A percentile compares a stretch with the other conserved stretches of the same genome.
phyloP scores from a whole-genome alignment of 2,329 filamentous ascomycete genomes.

The Emergomyces africanus region DNA sequence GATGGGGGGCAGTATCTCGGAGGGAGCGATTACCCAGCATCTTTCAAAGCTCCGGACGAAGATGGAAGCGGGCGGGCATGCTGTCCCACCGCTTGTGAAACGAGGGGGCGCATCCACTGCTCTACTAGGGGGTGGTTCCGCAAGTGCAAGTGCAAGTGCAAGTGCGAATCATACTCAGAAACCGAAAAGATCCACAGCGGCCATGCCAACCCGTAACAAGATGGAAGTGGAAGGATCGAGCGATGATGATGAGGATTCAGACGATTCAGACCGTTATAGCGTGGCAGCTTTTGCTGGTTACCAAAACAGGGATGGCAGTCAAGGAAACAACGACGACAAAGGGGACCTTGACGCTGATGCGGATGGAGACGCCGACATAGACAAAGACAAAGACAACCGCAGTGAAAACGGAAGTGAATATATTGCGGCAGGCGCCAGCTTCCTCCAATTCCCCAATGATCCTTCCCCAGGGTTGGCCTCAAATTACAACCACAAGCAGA shows the following conservation, averaged over 20 bases:
- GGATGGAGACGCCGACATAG: background rate
- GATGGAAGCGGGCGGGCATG: slow-evolving; percentile 20
- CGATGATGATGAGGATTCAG: background rate
- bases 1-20: slow-evolving; percentile 30
- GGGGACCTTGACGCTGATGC: background rate
- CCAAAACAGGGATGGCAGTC: background rate
- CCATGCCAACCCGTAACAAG: background rate
- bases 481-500: background rate
- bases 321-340: background rate
- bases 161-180: background rate
- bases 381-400: background rate
- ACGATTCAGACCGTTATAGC: background rate
- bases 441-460: slow-evolving; percentile 1
- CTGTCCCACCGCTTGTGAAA: slow-evolving; percentile 29
- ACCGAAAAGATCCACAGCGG: background rate
- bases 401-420: background rate
- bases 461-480: background rate
- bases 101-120: slow-evolving; percentile 17
- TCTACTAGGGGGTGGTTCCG: too few species aligned
- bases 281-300: background rate
- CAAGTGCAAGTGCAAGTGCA: background rate
- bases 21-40: slow-evolving; percentile 36
- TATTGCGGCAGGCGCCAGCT: slow-evolving; percentile 3
- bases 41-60: slow-evolving; percentile 31
- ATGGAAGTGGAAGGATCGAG: background rate